These are phyloP conservation scores for Fusarium udum DNA, from an alignment of 2,329 filamentous ascomycete genomes.

Conservation along the genomic window DNA sequence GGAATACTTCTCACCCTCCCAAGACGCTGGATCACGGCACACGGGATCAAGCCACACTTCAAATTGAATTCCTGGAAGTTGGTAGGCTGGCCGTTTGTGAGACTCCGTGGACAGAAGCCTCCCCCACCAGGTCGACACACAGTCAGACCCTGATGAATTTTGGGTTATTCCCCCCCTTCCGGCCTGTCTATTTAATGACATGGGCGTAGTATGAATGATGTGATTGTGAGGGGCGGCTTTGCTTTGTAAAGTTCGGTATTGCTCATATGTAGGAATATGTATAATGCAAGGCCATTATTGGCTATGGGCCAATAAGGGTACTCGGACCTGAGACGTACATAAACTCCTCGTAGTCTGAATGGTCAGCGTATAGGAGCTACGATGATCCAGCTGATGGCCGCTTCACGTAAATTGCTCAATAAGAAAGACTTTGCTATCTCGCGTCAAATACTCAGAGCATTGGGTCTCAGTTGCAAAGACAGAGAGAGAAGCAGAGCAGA, in stretches of 20 bases:
- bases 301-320: not conserved
- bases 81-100: not conserved
- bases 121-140: not conserved
- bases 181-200: not conserved
- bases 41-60: not conserved
- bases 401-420: not conserved
- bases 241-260: not conserved
- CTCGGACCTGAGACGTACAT: not conserved
- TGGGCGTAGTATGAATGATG: not conserved
- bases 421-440: not conserved
- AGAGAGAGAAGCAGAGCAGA: not conserved
- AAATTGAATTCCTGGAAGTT: not conserved
- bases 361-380: not conserved
- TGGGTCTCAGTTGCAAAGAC: not conserved
- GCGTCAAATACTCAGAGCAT: not conserved
- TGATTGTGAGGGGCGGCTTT: not conserved
- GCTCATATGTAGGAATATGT: not conserved
- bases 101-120: not conserved
- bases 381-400: conserved; percentile 1
- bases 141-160: not conserved
- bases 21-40: not conserved
- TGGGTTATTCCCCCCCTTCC: not conserved
- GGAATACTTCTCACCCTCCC: not conserved
- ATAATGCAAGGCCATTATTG: not conserved
- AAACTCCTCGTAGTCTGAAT: not conserved